Evolutionary conservation across 2,329 filamentous ascomycete species (phyloP).

Genomic region (Venturia asperata): DNA sequence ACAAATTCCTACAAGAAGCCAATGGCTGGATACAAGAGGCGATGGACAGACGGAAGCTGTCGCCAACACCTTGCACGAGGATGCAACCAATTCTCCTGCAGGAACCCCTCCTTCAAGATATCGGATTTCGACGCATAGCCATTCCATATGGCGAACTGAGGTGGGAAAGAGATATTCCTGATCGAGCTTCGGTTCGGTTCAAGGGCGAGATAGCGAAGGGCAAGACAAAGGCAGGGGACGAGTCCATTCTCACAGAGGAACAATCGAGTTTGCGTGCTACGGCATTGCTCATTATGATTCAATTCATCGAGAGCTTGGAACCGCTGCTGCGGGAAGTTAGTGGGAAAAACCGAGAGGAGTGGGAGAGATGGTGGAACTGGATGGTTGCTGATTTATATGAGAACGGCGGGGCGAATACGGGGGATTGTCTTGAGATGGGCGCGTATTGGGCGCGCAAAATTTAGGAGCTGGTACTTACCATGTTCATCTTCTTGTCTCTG

Average conservation of each 20-base stretch:
- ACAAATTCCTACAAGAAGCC: conserved; percentile 74
- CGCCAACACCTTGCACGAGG: conserved; percentile 68
- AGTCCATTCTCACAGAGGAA: conserved; percentile 49
- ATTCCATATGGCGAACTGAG: conserved; percentile 77
- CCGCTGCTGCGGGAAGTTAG: conserved; percentile 73
- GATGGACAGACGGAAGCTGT: conserved; percentile 63
- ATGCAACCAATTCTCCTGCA: conserved; percentile 72
- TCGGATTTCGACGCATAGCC: conserved; percentile 71
- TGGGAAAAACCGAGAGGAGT: conserved; percentile 83
- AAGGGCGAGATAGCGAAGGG: conserved; percentile 11
- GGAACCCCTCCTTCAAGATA: conserved; percentile 66
- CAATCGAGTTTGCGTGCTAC: conserved; percentile 70
- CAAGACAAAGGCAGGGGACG: conserved; percentile 7
- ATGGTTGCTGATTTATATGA: conserved; percentile 80
- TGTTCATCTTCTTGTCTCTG: neutral
- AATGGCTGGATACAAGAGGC: conserved; percentile 75
- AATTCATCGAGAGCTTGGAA: conserved; percentile 79
- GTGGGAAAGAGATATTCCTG: conserved; percentile 73
- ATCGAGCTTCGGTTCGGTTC: conserved; percentile 42
- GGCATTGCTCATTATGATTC: conserved; percentile 72
- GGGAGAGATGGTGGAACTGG: conserved; percentile 80
- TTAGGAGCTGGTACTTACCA: conserved; percentile 23
- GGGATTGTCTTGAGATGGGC: conserved; percentile 70
- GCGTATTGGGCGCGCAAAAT: conserved; percentile 58
- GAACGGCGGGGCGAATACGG: conserved; percentile 69